Evolutionary conservation across 768 basidiomycete genomes (phyloP).

Genomic region (Glaciozyma martinii): DNA sequence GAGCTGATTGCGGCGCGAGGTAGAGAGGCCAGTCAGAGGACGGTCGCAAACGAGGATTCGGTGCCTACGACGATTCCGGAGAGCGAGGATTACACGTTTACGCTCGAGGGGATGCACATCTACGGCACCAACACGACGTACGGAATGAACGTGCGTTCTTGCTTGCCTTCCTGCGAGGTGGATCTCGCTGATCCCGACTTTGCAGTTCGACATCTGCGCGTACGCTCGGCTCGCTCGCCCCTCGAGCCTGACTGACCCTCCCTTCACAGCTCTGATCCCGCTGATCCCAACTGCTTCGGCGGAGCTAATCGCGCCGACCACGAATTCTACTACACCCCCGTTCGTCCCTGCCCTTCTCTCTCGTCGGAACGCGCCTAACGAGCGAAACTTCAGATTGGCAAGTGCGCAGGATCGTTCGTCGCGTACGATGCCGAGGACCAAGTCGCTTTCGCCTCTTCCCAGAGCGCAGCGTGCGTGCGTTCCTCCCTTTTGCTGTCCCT

Average conservation of each 20-base stretch:
- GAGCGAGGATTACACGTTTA: slow-evolving; percentile 22
- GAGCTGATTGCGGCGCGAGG: no score
- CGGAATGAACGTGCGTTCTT: slow-evolving; percentile 4
- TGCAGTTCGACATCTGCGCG: slow-evolving; percentile 25
- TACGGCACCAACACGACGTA: slow-evolving; percentile 32
- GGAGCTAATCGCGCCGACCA: slow-evolving; percentile 20
- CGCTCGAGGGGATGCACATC: slow-evolving; percentile 34
- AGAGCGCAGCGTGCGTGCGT: no score
- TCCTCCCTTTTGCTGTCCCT: no score
- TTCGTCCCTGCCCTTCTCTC: no score
- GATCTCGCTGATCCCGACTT: no score
- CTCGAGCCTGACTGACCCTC: no score
- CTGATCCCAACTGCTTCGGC: slow-evolving; percentile 29
- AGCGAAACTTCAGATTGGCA: no score
- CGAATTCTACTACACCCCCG: slow-evolving; percentile 8
- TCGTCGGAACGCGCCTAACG: no score
- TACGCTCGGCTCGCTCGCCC: not conserved
- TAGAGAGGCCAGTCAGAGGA: slow-evolving; percentile 31
- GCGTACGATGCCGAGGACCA: no score
- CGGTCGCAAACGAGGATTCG: slow-evolving; percentile 30
- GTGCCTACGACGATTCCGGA: slow-evolving; percentile 29
- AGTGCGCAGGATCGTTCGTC: no score
- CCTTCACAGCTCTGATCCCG: not conserved
- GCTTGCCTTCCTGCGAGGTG: no score
- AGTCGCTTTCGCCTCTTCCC: no score